phyloP scores from a whole-genome alignment of 169 alveolate species.

The Cryptosporidium sp. region DNA sequence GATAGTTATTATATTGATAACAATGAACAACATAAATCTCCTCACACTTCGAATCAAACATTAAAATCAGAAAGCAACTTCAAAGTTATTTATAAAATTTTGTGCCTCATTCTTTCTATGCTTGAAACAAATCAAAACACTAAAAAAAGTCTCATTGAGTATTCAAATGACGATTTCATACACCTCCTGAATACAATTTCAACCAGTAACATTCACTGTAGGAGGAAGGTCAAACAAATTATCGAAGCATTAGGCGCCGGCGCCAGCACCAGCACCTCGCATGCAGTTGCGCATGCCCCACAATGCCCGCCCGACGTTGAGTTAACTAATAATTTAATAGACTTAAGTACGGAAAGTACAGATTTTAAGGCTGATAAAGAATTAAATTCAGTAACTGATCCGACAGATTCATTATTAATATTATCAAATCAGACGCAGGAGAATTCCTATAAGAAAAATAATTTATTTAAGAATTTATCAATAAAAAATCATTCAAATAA shows the following conservation, averaged over 20 bases:
- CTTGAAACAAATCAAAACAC: constrained; percentile 42
- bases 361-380: neutral
- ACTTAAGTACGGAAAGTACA: neutral
- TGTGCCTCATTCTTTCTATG: constrained; percentile 42
- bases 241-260: neutral
- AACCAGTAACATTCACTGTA: neutral
- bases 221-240: constrained; percentile 37
- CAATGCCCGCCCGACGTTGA: neutral
- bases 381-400: neutral
- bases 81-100: constrained; percentile 40
- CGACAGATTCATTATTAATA: neutral
- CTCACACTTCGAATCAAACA: neutral
- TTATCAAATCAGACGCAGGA: neutral
- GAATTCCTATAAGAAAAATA: constrained; percentile 14
- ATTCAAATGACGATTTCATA: constrained; percentile 6
- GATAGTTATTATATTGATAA: neutral
- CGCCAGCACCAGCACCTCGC: neutral
- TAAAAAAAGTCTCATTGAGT: constrained; percentile 7
- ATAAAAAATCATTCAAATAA: constrained; percentile 11
- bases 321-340: neutral
- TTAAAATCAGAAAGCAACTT: neutral
- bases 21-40: constrained; percentile 4
- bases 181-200: constrained; percentile 11
- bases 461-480: constrained; percentile 40
- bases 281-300: neutral